Evolutionary conservation across 2,329 filamentous ascomycete species (phyloP).

Genomic region (Neonectria coccinea): DNA sequence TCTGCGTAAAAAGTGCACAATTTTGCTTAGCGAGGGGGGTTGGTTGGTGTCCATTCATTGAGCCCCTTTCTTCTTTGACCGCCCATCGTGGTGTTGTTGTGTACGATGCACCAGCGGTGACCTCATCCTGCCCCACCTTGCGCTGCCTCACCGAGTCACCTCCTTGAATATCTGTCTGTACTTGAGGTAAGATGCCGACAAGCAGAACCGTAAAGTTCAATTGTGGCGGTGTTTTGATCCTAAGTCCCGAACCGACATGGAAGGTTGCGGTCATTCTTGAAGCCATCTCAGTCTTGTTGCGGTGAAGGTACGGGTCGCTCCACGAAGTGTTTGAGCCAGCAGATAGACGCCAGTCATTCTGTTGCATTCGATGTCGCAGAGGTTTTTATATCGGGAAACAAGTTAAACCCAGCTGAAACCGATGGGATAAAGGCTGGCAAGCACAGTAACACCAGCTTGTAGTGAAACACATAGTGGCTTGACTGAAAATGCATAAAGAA

Average conservation of each 20-base stretch:
- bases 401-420: slow-evolving; percentile 3
- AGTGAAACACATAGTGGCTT: background rate
- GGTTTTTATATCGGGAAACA: slow-evolving; percentile 7
- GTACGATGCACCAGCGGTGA: background rate
- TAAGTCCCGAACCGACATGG: too few species aligned
- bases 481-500: background rate
- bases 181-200: background rate
- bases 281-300: slow-evolving; percentile 10
- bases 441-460: background rate
- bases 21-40: slow-evolving; percentile 9
- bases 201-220: background rate
- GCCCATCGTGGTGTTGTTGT: slow-evolving; percentile 26
- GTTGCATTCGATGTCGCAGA: slow-evolving; percentile 16
- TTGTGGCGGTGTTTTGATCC: background rate
- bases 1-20: slow-evolving; percentile 30
- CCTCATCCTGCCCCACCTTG: slow-evolving; percentile 19
- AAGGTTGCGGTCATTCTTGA: slow-evolving; percentile 8
- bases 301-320: slow-evolving; percentile 14
- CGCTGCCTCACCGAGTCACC: background rate
- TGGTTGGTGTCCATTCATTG: slow-evolving; percentile 19
- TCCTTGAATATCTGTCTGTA: background rate
- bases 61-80: slow-evolving; percentile 13
- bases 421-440: background rate
- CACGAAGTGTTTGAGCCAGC: slow-evolving; percentile 19
- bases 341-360: slow-evolving; percentile 5